Conservation (phyloP, 2,329 filamentous ascomycete genomes). For the Penicillium sp. region DNA sequence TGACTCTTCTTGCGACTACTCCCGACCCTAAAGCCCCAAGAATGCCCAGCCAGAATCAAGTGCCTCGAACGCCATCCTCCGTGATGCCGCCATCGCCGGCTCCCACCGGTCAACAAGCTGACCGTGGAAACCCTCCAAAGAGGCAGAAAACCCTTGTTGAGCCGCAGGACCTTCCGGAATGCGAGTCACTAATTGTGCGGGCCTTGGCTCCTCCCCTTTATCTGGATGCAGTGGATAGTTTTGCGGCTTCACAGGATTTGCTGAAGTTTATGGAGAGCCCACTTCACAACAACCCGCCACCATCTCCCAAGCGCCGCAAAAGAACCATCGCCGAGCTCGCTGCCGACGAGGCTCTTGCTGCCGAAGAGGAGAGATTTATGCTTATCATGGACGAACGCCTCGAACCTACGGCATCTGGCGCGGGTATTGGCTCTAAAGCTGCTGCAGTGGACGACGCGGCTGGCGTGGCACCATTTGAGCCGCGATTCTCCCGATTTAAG, state of each 20-base stretch:
- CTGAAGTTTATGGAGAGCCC: slow-evolving; percentile 69
- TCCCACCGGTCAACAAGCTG: slow-evolving; percentile 57
- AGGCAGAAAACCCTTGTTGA: slow-evolving; percentile 74
- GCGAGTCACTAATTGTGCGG: slow-evolving; percentile 69
- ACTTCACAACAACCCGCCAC: slow-evolving; percentile 68
- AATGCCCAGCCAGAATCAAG: slow-evolving; percentile 40
- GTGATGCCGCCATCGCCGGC: slow-evolving; percentile 60
- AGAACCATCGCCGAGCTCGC: slow-evolving; percentile 91
- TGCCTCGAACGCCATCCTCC: slow-evolving; percentile 37
- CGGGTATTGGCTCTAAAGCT: slow-evolving; percentile 53
- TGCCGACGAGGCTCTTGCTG: slow-evolving; percentile 85
- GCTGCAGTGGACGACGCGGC: slow-evolving; percentile 68
- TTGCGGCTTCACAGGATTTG: slow-evolving; percentile 63
- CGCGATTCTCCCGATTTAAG: slow-evolving; percentile 86
- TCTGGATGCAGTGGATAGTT: slow-evolving; percentile 66
- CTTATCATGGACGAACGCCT: slow-evolving; percentile 82
- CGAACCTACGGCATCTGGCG: slow-evolving; percentile 53
- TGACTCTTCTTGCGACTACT: slow-evolving; percentile 69
- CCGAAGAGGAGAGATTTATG: slow-evolving; percentile 87
- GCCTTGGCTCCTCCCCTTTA: slow-evolving; percentile 68
- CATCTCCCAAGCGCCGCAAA: slow-evolving; percentile 82
- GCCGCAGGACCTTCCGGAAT: slow-evolving; percentile 62
- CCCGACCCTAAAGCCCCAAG: slow-evolving; percentile 52
- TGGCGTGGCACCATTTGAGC: slow-evolving; percentile 68
- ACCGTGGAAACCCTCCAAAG: slow-evolving; percentile 53